phyloP scores from a whole-genome alignment of 768 basidiomycete genomes.

The Xerocomellus dryophilus region DNA sequence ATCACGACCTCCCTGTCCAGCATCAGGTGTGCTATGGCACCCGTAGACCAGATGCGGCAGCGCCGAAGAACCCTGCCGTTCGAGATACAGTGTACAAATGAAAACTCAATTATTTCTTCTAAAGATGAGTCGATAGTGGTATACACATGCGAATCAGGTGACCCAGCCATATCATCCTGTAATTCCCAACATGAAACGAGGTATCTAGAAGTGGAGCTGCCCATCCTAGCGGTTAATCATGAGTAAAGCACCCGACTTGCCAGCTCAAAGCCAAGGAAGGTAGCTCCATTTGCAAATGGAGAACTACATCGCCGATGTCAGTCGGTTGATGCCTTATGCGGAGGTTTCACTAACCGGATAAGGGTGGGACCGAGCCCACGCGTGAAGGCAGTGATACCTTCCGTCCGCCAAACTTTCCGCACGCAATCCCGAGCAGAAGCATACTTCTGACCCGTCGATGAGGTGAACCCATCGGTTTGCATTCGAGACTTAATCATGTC shows the following conservation, averaged over 20 bases:
- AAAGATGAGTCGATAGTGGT: constrained; percentile 3
- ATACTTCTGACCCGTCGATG: constrained; percentile 78
- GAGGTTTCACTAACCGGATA: constrained; percentile 61
- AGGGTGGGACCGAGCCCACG: constrained; percentile 91
- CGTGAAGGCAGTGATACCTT: constrained; percentile 84
- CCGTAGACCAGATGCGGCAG: background rate
- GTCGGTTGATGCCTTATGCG: background rate
- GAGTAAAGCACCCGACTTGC: constrained; percentile 69
- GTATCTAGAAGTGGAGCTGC: background rate
- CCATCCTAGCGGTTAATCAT: constrained; percentile 6
- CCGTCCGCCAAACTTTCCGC: constrained; percentile 75
- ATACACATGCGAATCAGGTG: background rate
- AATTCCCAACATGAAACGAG: background rate
- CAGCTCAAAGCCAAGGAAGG: constrained; percentile 94
- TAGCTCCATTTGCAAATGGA: constrained; percentile 95
- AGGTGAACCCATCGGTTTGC: constrained; percentile 88
- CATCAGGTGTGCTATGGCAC: background rate
- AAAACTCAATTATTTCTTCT: background rate
- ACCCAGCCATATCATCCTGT: background rate
- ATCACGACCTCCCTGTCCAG: background rate
- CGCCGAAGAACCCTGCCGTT: background rate
- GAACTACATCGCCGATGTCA: constrained; percentile 51
- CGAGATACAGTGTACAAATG: background rate
- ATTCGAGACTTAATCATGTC: constrained; percentile 96
- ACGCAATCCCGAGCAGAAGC: constrained; percentile 79